Base-by-base conservation (phyloP, 345 rosid genomes). In the Euphorbia pulcherrima region DNA sequence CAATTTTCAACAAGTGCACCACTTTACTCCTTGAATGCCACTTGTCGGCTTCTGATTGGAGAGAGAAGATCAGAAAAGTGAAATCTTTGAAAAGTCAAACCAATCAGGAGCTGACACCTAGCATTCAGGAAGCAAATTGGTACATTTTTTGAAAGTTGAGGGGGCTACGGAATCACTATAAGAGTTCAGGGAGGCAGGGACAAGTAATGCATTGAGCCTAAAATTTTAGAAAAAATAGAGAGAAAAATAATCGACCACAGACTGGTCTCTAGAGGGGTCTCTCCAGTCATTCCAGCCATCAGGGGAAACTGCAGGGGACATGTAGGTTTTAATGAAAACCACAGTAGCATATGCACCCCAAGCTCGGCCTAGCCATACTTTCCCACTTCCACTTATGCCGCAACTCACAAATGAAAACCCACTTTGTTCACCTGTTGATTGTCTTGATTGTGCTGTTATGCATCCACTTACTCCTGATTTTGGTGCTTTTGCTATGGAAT, bases 201-300 rank as follows among this genome's bases (percentile, higher is more conserved):
- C n/a, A n/a, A n/a, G n/a, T n/a, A n/a, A n/a, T n/a, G n/a, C n/a
- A n/a, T n/a, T n/a, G n/a, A n/a, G n/a, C n/a, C n/a, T n/a, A n/a
- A n/a, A 33, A 33, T 33, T 33, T 33, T 33, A 2, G 37, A 33
- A 44, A 9, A 47, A 13, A 47, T 14, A 47, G 52, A 16, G 52
- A 48, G 20, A 48, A n/a, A n/a, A 48, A 33, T 44, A 62, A 64
- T 73, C 39, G 58, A 67, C 39, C 30, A 81, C 83, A 60, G 75
- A 87, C 96, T 82, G 83, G 64, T 92, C 88, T 82, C 83, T 77
- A 3, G 82, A 69, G 10, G 84, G 77, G 33, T 88, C 86, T 1
- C 70, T 71, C 91, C 89, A 91, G 39, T 92, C 89, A 74, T 85
- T 82, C 96, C 96, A 92, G 29, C 96, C 93, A 16, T 78, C 85